phyloP scores from a whole-genome alignment of 441 rosid species.

The Jatropha multifida region DNA sequence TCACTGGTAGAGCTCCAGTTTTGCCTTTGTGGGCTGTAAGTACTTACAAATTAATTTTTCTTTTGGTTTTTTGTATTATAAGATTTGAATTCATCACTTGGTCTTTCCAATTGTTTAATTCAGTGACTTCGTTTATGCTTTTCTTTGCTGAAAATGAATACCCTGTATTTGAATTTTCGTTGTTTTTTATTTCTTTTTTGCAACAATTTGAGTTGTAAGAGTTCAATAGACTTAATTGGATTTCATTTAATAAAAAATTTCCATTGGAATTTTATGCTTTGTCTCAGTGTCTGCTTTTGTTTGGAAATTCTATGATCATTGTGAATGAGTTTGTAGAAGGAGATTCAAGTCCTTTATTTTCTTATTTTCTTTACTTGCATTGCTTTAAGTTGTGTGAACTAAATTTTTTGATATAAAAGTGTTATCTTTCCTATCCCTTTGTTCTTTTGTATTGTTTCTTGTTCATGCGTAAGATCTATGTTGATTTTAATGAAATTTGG shows the following conservation, averaged over 20 bases:
- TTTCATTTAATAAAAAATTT: background rate
- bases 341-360: background rate
- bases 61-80: background rate
- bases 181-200: background rate
- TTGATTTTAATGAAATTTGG: background rate
- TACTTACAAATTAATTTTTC: constrained; percentile 13
- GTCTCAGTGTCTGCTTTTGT: background rate
- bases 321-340: too few relatives aligned
- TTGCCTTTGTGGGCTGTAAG: constrained; percentile 96
- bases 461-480: background rate
- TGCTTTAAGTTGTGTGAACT: background rate
- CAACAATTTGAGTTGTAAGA: background rate
- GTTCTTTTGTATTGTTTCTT: background rate
- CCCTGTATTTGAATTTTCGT: background rate
- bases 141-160: constrained; percentile 2
- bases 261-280: background rate
- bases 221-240: background rate
- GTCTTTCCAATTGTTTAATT: background rate
- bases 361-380: background rate
- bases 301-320: background rate
- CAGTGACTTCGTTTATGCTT: background rate
- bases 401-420: background rate
- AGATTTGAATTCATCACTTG: background rate
- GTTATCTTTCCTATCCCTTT: background rate
- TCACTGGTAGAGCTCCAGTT: constrained; percentile 67